A percentile compares a stretch with the other conserved stretches of the same genome.
Conservation (phyloP, 352 stramenopile genomes). For the Globisporangium perplexum region DNA sequence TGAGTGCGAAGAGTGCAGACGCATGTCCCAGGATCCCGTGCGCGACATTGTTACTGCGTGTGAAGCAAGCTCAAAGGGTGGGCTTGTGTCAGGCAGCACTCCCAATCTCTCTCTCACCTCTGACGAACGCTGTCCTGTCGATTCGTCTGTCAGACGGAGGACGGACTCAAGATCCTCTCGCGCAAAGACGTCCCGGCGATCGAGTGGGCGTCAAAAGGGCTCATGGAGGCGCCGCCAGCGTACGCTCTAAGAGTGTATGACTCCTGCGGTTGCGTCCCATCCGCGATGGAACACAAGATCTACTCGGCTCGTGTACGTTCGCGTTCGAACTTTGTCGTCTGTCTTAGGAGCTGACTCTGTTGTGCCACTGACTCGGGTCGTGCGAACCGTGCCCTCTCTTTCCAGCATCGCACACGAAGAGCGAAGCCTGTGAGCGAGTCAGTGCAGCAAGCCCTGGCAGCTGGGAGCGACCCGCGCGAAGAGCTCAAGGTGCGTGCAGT, state of each 20-base stretch:
- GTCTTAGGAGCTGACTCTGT: not conserved
- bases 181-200: constrained; percentile 33
- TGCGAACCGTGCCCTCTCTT: not conserved
- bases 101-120: not conserved
- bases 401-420: constrained; percentile 17
- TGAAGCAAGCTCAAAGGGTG: constrained; percentile 47
- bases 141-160: constrained; percentile 27
- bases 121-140: not conserved
- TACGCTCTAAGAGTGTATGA: constrained; percentile 56
- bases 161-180: constrained; percentile 52
- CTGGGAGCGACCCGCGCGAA: constrained; percentile 14
- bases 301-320: constrained; percentile 42
- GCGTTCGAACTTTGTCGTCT: not conserved
- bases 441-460: constrained; percentile 18
- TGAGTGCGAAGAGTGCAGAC: constrained; percentile 33
- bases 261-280: constrained; percentile 33
- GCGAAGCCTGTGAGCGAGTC: constrained; percentile 18
- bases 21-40: constrained; percentile 58
- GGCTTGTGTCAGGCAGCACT: not conserved
- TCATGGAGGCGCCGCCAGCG: constrained; percentile 33
- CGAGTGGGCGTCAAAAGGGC: constrained; percentile 48
- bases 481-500: constrained; percentile 20
- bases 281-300: constrained; percentile 49
- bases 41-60: constrained; percentile 68
- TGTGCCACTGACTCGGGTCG: not conserved